A percentile compares a stretch with the other conserved stretches of the same genome.
Evolutionary conservation across 2,329 filamentous ascomycete genomes (phyloP).

Genomic region (Claviceps sp.): DNA sequence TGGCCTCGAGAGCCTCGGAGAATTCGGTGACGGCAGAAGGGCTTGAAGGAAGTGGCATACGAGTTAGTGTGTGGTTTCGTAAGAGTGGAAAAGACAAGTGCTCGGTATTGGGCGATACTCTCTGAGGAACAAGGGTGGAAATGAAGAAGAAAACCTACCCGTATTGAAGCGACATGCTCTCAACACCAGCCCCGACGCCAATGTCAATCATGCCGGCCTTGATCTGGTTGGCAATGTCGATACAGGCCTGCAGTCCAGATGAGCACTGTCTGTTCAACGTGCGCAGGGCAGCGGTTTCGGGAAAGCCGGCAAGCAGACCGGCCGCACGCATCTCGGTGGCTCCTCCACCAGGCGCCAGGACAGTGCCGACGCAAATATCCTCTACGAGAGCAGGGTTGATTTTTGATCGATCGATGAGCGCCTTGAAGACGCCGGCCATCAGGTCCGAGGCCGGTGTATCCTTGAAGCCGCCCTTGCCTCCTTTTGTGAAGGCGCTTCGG

Average conservation of each 20-base stretch:
- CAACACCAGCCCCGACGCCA: slow-evolving; percentile 85
- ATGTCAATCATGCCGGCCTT: slow-evolving; percentile 85
- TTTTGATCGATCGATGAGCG: slow-evolving; percentile 68
- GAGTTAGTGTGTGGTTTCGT: not conserved
- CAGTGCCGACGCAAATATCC: slow-evolving; percentile 83
- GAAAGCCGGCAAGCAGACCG: slow-evolving; percentile 80
- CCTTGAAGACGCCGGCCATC: slow-evolving; percentile 69
- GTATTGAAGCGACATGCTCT: slow-evolving; percentile 92
- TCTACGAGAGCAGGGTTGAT: slow-evolving; percentile 84
- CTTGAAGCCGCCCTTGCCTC: slow-evolving; percentile 89
- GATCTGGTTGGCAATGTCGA: slow-evolving; percentile 91
- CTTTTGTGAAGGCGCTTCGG: slow-evolving; percentile 83
- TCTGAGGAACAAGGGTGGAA: not conserved
- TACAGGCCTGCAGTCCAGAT: slow-evolving; percentile 79
- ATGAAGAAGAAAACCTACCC: slow-evolving; percentile 42
- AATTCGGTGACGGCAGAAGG: slow-evolving; percentile 84
- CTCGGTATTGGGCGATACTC: no score
- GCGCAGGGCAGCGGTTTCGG: slow-evolving; percentile 71
- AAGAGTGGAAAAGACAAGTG: no score
- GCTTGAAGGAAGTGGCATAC: slow-evolving; percentile 23
- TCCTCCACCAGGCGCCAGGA: slow-evolving; percentile 83
- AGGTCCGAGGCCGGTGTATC: slow-evolving; percentile 82
- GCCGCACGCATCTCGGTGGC: slow-evolving; percentile 96
- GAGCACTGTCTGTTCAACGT: slow-evolving; percentile 91
- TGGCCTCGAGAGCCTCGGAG: slow-evolving; percentile 71